These are phyloP conservation scores for Cerioporus squamosus DNA, from an alignment of 1,284 basidiomycete species.

Conservation along the genomic window DNA sequence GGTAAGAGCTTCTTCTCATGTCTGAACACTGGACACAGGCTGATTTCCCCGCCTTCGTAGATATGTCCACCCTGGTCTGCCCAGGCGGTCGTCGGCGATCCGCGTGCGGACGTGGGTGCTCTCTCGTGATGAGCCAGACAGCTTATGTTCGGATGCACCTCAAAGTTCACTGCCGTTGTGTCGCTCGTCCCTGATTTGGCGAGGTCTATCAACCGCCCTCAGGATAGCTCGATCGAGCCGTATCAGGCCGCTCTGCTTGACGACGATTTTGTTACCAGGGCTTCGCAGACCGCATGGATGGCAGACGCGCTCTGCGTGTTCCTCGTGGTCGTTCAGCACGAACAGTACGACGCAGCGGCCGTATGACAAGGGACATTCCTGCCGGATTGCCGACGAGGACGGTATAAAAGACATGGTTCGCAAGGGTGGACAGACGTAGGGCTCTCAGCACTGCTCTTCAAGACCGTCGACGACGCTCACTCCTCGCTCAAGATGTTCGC, in stretches of 20 bases:
- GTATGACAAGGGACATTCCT: not conserved
- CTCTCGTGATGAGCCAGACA: no score
- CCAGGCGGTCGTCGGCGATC: not conserved
- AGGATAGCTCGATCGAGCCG: not conserved
- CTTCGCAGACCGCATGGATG: slow-evolving; percentile 15
- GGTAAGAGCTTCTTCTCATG: not conserved
- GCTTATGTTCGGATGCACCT: no score
- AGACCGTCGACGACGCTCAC: slow-evolving; percentile 11
- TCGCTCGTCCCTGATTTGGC: not conserved
- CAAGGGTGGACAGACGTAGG: not conserved
- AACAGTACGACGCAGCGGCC: not conserved
- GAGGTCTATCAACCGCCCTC: not conserved
- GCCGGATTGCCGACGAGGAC: not conserved
- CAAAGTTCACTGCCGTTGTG: not conserved
- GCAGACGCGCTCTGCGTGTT: slow-evolving; percentile 6
- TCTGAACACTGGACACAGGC: not conserved
- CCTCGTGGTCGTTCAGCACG: slow-evolving; percentile 11
- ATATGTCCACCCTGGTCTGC: not conserved
- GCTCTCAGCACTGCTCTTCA: slow-evolving; percentile 9
- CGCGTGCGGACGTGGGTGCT: no score
- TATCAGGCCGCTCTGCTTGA: slow-evolving; percentile 10
- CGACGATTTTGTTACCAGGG: slow-evolving; percentile 1
- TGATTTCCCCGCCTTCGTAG: not conserved
- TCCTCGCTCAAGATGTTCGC: slow-evolving; percentile 17
- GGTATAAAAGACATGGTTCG: slow-evolving; percentile 5